These are phyloP conservation scores for Ceratobasidium sp. DNA, from an alignment of 1,284 basidiomycete genomes.

Conservation along the genomic window DNA sequence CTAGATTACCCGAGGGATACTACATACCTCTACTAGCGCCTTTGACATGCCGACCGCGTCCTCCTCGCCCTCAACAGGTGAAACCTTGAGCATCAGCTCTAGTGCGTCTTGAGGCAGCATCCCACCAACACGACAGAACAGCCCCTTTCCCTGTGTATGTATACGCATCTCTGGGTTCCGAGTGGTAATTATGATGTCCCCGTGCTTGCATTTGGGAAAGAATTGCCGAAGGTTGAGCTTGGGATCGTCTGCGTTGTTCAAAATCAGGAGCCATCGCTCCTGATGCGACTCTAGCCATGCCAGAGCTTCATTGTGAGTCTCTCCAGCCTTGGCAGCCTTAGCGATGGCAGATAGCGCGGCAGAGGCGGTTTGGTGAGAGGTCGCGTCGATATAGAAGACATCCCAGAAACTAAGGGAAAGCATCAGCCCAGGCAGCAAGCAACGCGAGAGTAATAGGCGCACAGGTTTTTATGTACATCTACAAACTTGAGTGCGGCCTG, in stretches of 20 bases:
- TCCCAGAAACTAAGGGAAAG: background rate
- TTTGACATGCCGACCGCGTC: no score
- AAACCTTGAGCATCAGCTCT: no score
- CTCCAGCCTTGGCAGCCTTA: background rate
- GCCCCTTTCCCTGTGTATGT: background rate
- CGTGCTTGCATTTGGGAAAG: constrained; percentile 9
- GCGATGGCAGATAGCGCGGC: background rate
- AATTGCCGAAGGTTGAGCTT: background rate
- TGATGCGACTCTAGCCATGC: constrained; percentile 13
- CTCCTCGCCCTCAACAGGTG: no score
- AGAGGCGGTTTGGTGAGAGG: background rate
- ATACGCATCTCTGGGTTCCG: constrained; percentile 8
- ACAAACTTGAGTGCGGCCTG: constrained; percentile 17
- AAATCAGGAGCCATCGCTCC: constrained; percentile 13
- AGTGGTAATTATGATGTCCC: constrained; percentile 28
- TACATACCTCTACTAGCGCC: no score
- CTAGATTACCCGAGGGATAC: no score
- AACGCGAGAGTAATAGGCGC: background rate
- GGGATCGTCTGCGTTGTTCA: constrained; percentile 1
- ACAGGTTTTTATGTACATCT: background rate
- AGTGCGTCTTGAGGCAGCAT: background rate
- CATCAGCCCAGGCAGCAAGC: background rate
- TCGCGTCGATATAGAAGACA: constrained; percentile 27
- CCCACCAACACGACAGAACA: background rate
- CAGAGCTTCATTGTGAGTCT: background rate